Evolutionary conservation across 2,329 filamentous ascomycete genomes (phyloP).

Genomic region (Ophioceras dolichostomum): DNA sequence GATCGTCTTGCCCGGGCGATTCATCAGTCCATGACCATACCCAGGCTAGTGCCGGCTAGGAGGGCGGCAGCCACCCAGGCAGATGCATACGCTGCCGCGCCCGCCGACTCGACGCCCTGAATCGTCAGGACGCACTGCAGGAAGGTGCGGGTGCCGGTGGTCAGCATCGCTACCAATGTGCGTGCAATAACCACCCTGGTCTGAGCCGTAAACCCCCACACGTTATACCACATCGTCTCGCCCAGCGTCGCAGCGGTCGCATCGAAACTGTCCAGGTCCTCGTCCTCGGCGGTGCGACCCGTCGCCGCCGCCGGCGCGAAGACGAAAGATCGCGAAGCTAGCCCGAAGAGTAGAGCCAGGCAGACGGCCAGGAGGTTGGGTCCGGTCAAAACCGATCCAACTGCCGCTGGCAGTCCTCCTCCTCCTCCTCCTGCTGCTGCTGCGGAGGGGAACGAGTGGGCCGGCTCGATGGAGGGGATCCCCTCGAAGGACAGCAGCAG

Average conservation of each 20-base stretch:
- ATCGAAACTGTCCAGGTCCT: constrained; percentile 42
- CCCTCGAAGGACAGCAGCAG: constrained; percentile 67
- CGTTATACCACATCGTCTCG: constrained; percentile 60
- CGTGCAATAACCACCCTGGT: constrained; percentile 53
- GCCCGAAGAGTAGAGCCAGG: constrained; percentile 44
- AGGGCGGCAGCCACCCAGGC: constrained; percentile 61
- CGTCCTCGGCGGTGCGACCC: constrained; percentile 33
- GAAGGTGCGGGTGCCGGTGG: constrained; percentile 47
- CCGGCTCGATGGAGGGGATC: constrained; percentile 52
- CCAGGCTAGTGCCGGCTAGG: constrained; percentile 43
- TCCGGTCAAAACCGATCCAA: too few relatives aligned
- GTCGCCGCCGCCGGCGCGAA: constrained; percentile 56
- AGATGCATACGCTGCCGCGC: constrained; percentile 59
- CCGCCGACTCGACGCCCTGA: constrained; percentile 54
- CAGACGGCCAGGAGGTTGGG: constrained; percentile 37
- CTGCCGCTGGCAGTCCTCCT: too few relatives aligned
- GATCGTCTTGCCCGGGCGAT: too few relatives aligned
- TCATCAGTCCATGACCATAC: constrained; percentile 23
- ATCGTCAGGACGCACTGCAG: constrained; percentile 56
- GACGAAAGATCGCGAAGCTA: constrained; percentile 63
- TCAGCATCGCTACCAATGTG: constrained; percentile 44
- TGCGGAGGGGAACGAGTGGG: constrained; percentile 26
- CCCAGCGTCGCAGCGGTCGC: constrained; percentile 50
- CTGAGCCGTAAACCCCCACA: constrained; percentile 56
- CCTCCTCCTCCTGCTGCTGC: too few relatives aligned